phyloP scores from a whole-genome alignment of 345 rosid genomes.

The Pelargonium nanum region DNA sequence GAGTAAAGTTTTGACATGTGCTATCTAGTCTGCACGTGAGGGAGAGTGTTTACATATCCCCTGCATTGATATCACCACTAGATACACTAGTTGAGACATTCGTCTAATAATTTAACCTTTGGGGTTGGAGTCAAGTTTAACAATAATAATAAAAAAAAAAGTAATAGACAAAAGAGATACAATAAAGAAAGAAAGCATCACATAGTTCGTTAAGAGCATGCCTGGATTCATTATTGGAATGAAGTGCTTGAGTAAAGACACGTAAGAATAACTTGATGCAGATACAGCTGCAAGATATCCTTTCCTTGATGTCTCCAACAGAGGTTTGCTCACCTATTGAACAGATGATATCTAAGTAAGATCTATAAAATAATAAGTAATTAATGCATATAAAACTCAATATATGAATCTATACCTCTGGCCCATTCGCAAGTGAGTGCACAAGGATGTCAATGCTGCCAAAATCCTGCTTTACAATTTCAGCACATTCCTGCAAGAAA shows the following conservation, averaged over 20 bases:
- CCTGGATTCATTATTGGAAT: constrained; percentile 94
- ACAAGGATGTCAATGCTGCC: constrained; percentile 89
- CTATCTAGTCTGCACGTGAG: too few species aligned
- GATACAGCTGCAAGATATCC: constrained; percentile 92
- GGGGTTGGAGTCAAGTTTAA: too few species aligned
- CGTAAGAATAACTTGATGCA: constrained; percentile 87
- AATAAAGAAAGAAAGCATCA: not conserved
- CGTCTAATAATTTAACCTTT: too few species aligned
- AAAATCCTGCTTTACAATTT: constrained; percentile 74
- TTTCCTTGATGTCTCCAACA: constrained; percentile 84
- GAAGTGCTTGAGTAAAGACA: constrained; percentile 81
- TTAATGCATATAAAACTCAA: not conserved
- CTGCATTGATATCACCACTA: too few species aligned
- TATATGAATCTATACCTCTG: constrained; percentile 47
- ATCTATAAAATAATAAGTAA: not conserved
- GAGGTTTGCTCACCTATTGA: constrained; percentile 72
- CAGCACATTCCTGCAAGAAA: constrained; percentile 68
- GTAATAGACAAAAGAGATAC: not conserved
- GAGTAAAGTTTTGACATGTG: too few species aligned
- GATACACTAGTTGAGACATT: too few species aligned
- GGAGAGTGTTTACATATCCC: too few species aligned
- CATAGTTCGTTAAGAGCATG: constrained; percentile 13
- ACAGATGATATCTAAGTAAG: not conserved
- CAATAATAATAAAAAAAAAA: too few species aligned
- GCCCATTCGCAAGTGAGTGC: constrained; percentile 93